Evolutionary conservation across 345 rosid genomes (phyloP).

Genomic region (Salix koriyanagi): DNA sequence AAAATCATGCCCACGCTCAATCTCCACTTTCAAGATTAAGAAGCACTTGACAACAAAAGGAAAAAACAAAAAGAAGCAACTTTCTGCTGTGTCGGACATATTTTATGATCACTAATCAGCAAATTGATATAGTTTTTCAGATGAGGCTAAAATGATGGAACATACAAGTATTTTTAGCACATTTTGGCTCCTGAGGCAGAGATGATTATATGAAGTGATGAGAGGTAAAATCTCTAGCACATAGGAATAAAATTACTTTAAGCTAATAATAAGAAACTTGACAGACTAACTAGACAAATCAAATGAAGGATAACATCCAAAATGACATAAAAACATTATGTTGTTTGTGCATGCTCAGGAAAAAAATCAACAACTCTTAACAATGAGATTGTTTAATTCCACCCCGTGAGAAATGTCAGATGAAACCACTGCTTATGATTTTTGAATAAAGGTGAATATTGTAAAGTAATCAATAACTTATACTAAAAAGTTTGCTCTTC

Average conservation of each 20-base stretch:
- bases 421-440: background rate
- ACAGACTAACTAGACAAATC: background rate
- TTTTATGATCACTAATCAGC: background rate
- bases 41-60: background rate
- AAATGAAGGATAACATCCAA: background rate
- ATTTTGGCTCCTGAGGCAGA: background rate
- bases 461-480: background rate
- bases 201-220: background rate
- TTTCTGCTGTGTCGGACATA: background rate
- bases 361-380: background rate
- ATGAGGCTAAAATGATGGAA: background rate
- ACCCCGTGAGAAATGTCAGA: background rate
- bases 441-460: background rate
- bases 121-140: background rate
- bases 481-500: conserved; percentile 4
- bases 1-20: background rate
- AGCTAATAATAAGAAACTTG: background rate
- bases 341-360: background rate
- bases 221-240: background rate
- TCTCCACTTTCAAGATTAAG: background rate
- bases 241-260: background rate
- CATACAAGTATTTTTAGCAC: background rate
- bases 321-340: conserved; percentile 5
- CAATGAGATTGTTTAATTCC: background rate
- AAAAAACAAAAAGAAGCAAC: background rate